phyloP scores from a whole-genome alignment of 345 rosid genomes.

The Raphanus sativus region DNA sequence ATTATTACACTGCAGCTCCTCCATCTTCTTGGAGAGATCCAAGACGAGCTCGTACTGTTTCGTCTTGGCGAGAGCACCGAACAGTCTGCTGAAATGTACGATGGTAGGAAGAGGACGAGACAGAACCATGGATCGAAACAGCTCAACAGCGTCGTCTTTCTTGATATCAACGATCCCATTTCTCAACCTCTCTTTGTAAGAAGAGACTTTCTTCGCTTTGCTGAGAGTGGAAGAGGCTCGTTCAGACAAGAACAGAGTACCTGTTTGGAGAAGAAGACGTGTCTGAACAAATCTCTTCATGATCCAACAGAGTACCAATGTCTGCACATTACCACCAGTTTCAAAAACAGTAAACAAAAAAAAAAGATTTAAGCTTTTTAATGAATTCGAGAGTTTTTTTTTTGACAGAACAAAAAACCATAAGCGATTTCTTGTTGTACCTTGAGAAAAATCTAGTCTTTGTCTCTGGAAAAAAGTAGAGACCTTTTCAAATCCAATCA shows the following conservation, averaged over 20 bases:
- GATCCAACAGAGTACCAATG: neutral
- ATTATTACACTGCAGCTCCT: neutral
- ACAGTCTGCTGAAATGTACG: neutral
- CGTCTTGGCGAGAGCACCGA: neutral
- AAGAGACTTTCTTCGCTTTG: neutral
- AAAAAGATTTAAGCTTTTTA: neutral
- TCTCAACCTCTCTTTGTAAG: neutral
- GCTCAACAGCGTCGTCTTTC: neutral
- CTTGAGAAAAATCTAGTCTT: too few species aligned
- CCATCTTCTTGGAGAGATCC: neutral
- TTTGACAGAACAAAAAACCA: too few species aligned
- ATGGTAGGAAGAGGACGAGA: neutral
- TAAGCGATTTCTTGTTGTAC: too few species aligned
- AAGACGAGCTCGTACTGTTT: neutral
- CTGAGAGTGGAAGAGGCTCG: neutral
- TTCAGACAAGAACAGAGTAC: neutral
- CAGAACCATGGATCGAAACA: neutral
- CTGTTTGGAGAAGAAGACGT: conserved; percentile 3
- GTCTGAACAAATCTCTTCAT: conserved; percentile 9
- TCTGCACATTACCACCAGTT: neutral
- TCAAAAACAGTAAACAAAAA: neutral
- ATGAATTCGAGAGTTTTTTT: too few species aligned
- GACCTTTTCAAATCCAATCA: too few species aligned
- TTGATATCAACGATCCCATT: neutral
- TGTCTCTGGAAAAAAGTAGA: too few species aligned